Conservation (phyloP, 768 basidiomycete species). For the Hericium erinaceus region DNA sequence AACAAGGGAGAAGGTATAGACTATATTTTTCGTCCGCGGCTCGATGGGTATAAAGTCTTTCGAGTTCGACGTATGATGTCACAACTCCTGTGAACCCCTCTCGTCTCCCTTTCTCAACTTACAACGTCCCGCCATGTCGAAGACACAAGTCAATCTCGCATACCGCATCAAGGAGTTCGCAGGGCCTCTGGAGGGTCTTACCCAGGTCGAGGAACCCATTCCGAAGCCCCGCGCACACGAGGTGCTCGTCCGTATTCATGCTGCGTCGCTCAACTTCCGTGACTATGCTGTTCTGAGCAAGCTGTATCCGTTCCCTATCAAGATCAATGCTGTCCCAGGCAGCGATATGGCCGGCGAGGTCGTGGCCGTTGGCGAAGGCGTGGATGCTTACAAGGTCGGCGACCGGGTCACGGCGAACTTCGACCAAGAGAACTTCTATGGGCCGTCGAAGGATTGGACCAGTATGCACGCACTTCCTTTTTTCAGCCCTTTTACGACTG, state of each 20-base stretch:
- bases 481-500: background rate
- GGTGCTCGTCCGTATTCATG: constrained; percentile 46
- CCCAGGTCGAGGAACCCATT: constrained; percentile 7
- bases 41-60: background rate
- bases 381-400: constrained; percentile 35
- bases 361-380: constrained; percentile 27
- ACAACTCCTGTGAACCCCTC: too few species aligned
- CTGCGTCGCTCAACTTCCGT: constrained; percentile 50
- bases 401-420: constrained; percentile 29
- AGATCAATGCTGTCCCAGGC: constrained; percentile 22
- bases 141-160: background rate
- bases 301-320: constrained; percentile 28
- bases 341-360: constrained; percentile 49
- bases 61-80: too few species aligned
- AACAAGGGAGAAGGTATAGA: background rate
- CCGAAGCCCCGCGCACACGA: constrained; percentile 33
- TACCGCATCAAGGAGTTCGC: background rate
- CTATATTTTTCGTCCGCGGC: background rate
- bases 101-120: too few species aligned
- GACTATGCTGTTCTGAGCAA: constrained; percentile 38
- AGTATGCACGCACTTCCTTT: background rate
- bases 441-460: background rate
- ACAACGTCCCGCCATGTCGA: too few species aligned
- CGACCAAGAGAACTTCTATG: background rate
- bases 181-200: background rate